Evolutionary conservation across 495 filamentous ascomycete species (phyloP).

Genomic region (Aspergillus cavernicola): DNA sequence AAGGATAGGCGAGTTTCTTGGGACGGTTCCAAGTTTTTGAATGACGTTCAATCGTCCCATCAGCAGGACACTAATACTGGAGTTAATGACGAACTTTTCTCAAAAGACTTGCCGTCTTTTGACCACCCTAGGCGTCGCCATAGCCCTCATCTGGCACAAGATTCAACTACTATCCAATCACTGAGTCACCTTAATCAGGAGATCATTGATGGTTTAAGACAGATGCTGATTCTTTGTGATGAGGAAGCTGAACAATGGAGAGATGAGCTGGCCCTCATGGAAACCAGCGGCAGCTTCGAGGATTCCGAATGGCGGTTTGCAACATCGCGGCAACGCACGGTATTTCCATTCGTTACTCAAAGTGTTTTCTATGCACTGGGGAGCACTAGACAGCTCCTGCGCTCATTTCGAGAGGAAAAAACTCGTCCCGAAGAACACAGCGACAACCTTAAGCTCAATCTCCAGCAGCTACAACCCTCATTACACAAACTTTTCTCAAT

Average conservation of each 20-base stretch:
- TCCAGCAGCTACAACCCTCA: slow-evolving; percentile 30
- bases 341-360: slow-evolving; percentile 62
- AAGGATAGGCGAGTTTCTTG: slow-evolving; percentile 41
- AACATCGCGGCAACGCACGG: slow-evolving; percentile 35
- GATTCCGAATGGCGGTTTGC: slow-evolving; percentile 39
- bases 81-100: slow-evolving; percentile 2
- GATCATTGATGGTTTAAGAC: slow-evolving; percentile 36
- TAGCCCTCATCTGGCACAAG: slow-evolving; percentile 6
- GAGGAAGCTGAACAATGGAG: slow-evolving; percentile 40
- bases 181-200: slow-evolving; percentile 41
- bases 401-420: slow-evolving; percentile 56
- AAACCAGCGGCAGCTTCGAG: slow-evolving; percentile 37
- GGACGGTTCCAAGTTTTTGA: slow-evolving; percentile 40
- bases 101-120: slow-evolving; percentile 19
- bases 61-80: slow-evolving; percentile 9
- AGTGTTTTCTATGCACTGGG: slow-evolving; percentile 71
- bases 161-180: slow-evolving; percentile 31
- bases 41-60: slow-evolving; percentile 22
- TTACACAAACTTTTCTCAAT: slow-evolving; percentile 34
- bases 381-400: slow-evolving; percentile 57
- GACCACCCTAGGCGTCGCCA: slow-evolving; percentile 20
- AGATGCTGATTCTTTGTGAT: slow-evolving; percentile 33
- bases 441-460: slow-evolving; percentile 23
- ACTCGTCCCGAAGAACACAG: slow-evolving; percentile 5
- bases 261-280: slow-evolving; percentile 38